Conservation (phyloP, 164 flowering plant species). For the Vitis cinerea region DNA sequence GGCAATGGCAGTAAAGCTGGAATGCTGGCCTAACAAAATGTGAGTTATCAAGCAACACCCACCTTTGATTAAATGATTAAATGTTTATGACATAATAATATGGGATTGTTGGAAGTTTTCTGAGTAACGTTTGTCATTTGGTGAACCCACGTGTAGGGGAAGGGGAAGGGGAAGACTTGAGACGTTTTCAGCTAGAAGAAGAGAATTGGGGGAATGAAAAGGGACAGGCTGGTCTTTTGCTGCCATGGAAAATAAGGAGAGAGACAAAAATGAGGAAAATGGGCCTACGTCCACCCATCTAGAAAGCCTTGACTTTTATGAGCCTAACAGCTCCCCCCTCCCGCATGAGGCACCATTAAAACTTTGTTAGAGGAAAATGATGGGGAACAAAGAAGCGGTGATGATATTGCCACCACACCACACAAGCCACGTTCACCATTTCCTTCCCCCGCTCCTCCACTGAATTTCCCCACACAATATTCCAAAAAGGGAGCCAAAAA, state of each 20-base stretch:
- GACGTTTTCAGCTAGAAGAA: neutral
- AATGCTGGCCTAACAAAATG: too few species aligned
- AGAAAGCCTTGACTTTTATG: constrained; percentile 23
- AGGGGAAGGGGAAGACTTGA: too few species aligned
- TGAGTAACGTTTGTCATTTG: too few species aligned
- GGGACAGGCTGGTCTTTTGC: neutral
- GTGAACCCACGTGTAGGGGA: too few species aligned
- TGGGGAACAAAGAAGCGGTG: neutral
- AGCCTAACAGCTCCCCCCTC: neutral
- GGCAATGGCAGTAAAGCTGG: too few species aligned
- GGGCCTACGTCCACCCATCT: constrained; percentile 3
- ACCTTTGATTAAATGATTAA: too few species aligned
- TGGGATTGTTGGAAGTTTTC: too few species aligned
- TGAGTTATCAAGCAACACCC: too few species aligned
- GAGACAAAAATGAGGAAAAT: neutral
- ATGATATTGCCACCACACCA: neutral
- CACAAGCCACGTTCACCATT: neutral
- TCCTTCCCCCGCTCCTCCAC: neutral
- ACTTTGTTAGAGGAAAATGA: neutral
- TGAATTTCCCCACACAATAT: neutral
- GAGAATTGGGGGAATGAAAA: neutral
- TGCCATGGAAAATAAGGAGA: neutral
- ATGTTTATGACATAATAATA: too few species aligned
- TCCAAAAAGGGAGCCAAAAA: neutral
- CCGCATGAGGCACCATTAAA: neutral